Evolutionary conservation across 805 yeast species (phyloP).

Genomic region (Teunomyces atbi): DNA sequence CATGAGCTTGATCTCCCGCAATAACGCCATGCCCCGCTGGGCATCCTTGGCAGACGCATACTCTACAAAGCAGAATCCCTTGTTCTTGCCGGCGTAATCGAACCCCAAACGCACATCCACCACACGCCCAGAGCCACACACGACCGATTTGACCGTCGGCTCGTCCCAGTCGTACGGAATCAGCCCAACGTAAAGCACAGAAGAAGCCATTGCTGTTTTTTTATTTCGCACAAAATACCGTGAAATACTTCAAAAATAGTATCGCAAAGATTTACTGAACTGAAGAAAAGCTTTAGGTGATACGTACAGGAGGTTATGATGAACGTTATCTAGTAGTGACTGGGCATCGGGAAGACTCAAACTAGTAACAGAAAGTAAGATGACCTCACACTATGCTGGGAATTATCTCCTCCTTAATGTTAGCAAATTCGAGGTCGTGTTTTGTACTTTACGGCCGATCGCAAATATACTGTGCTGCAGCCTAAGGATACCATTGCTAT

Average conservation of each 20-base stretch:
- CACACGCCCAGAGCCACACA: conserved; percentile 71
- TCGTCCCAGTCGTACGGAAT: conserved; percentile 74
- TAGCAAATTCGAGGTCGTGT: no score
- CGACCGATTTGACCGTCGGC: conserved; percentile 55
- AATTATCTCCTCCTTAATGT: no score
- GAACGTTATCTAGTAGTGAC: no score
- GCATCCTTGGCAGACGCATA: conserved; percentile 54
- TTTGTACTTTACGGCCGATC: no score
- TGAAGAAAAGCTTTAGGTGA: no score
- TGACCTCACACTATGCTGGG: no score
- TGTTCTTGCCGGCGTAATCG: conserved; percentile 57
- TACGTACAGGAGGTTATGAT: no score
- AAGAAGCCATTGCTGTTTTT: conserved; percentile 19
- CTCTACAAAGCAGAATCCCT: conserved; percentile 69
- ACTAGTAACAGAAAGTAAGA: no score
- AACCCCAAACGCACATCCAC: conserved; percentile 64
- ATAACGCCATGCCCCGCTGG: conserved; percentile 42
- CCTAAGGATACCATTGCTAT: no score
- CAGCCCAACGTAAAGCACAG: conserved; percentile 58
- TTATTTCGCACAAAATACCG: background rate
- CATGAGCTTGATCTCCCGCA: conserved; percentile 43
- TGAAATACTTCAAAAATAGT: background rate
- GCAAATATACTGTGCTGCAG: no score
- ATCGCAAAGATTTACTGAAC: no score
- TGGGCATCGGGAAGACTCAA: no score